A percentile compares a stretch with the other conserved stretches of the same genome.
Conservation (phyloP, 129 eudicot genomes). For the Daucus carota region DNA sequence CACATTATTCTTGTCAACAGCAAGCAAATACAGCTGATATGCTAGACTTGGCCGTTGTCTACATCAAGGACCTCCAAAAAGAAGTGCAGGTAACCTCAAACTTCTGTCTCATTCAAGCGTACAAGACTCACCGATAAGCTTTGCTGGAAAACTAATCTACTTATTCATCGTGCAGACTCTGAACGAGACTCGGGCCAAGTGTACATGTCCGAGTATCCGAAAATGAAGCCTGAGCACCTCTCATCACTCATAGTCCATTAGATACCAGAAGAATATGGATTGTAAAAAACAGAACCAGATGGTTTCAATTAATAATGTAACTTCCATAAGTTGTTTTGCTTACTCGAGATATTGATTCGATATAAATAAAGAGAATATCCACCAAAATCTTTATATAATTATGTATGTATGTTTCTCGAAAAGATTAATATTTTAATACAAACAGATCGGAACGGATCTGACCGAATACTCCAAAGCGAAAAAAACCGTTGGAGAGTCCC, state of each 20-base stretch:
- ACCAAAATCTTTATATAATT: too few relatives aligned
- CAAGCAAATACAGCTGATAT: conserved; percentile 92
- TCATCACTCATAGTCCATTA: background rate
- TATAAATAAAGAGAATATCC: too few relatives aligned
- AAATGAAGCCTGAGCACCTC: conserved; percentile 12
- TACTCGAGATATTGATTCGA: background rate
- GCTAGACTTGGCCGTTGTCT: conserved; percentile 85
- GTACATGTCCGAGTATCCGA: conserved; percentile 43
- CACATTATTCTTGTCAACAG: conserved; percentile 30
- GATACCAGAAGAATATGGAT: background rate
- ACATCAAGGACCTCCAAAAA: conserved; percentile 85
- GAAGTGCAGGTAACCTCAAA: conserved; percentile 34
- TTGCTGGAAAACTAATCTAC: conserved; percentile 2
- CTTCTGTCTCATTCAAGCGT: background rate
- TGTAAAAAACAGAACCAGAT: background rate
- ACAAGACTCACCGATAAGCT: background rate
- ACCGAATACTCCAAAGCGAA: too few relatives aligned
- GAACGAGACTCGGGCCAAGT: conserved; percentile 39
- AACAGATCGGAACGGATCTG: too few relatives aligned
- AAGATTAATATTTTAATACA: too few relatives aligned
- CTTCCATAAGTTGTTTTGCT: background rate
- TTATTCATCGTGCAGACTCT: conserved; percentile 39
- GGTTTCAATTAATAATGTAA: background rate
- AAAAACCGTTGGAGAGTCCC: too few relatives aligned
- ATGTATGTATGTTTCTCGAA: too few relatives aligned